A percentile compares a stretch with the other conserved stretches of the same genome.
Conservation (phyloP, 116 monocot genomes). For the Posidonia oceanica region DNA sequence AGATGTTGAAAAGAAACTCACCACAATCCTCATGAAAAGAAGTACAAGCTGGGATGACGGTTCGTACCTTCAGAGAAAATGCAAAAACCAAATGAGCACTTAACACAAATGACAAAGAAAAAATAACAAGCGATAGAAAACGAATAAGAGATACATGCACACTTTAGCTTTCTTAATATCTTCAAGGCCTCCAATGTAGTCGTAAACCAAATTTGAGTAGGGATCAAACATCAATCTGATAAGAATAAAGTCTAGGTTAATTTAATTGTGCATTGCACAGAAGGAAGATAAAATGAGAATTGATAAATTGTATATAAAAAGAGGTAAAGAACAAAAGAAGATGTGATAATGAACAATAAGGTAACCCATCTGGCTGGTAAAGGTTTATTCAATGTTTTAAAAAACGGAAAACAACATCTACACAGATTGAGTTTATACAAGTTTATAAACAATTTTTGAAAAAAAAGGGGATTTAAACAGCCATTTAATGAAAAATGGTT, state of each 20-base stretch:
- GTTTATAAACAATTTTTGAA: too few relatives aligned
- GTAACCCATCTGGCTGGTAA: too few relatives aligned
- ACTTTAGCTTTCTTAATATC: conserved; percentile 94
- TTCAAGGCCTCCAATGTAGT: conserved; percentile 89
- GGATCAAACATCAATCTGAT: conserved; percentile 96
- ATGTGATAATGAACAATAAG: too few relatives aligned
- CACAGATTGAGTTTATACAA: too few relatives aligned
- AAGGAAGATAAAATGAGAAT: background rate
- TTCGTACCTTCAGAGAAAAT: conserved; percentile 49
- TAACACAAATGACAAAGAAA: background rate
- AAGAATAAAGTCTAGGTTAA: background rate
- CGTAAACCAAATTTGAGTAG: conserved; percentile 62
- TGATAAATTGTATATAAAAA: background rate
- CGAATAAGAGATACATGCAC: conserved; percentile 38
- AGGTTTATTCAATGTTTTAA: too few relatives aligned
- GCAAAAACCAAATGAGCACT: conserved; percentile 11
- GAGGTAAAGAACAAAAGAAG: too few relatives aligned
- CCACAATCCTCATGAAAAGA: conserved; percentile 96
- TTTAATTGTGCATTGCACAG: background rate
- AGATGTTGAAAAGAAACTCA: conserved; percentile 19
- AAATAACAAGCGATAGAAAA: background rate
- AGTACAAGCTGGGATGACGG: conserved; percentile 56
- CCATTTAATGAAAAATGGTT: too few relatives aligned
- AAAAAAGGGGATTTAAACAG: too few relatives aligned
- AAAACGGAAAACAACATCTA: too few relatives aligned